Base-by-base conservation (phyloP, 2,329 filamentous ascomycete species). In the Emmonsiellopsis sp. region DNA sequence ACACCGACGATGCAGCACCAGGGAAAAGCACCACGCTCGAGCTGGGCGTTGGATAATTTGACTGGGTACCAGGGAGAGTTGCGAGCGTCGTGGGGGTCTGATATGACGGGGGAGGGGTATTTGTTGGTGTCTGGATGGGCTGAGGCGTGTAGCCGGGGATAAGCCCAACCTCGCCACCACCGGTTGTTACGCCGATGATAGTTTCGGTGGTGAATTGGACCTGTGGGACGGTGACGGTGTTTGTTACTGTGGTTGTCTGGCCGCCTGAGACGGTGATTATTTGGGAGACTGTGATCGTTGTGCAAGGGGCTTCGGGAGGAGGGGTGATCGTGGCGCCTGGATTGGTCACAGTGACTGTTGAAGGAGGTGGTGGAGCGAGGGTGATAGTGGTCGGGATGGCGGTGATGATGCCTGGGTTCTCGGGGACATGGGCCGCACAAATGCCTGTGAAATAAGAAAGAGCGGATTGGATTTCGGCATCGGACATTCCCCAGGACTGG, bases 391-490 rank as follows among this genome's bases (percentile, higher is more conserved):
- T 76, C 26, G 86, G 82, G 61, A 89, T 83, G 58, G 81, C 83
- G 49, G 87, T 94, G 65, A 89, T 81, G 64, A 97, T 87, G 59
- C 79, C 87, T n/a, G 91, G 89, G 80, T 96, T 95, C 67, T 80
- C 63, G 13, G 79, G 76, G 37, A 89, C 79, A 71, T 85, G 85
- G 51, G 79, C 74, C 54, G 87, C 89, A 76, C 92, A 97, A 73
- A 97, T 88, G 69, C 91, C 91, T 71, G 91, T 85, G 78, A 96
- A 86, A 82, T 88, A 95, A 63, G 81, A 80, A 55, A 93, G 79
- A 56, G 89, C 88, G 62, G 83, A 73, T 52, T 82, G 77, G 62
- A 92, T 78, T 66, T 87, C 80, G 45, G 80, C 75, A 57, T 84
- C 79, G 55, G 79, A 79, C 55, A 79, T 78, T 59, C 84, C 86